These are phyloP conservation scores for Aegilops longissima DNA, from an alignment of 176 grass and related monocot species.

Conservation along the genomic window DNA sequence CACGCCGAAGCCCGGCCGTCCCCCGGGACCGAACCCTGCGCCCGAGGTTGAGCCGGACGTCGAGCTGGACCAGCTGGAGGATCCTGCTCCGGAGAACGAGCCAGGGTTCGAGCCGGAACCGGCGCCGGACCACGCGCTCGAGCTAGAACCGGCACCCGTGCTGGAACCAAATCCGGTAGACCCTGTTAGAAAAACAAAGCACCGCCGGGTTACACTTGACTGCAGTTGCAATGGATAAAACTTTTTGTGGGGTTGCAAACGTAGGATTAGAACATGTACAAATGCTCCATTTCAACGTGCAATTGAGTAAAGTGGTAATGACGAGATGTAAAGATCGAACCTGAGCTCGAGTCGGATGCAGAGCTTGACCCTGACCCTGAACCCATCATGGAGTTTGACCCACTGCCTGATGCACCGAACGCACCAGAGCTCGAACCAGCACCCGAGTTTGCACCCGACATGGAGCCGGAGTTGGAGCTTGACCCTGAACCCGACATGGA, in stretches of 20 bases:
- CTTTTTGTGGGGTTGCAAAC: too few species aligned
- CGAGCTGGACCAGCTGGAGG: conserved; percentile 43
- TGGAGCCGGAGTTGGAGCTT: not conserved
- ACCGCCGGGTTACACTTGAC: too few species aligned
- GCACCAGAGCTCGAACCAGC: conserved; percentile 34
- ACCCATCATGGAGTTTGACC: not conserved
- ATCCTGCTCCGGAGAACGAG: conserved; percentile 14
- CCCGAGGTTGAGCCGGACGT: conserved; percentile 36
- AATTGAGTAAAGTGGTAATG: not conserved
- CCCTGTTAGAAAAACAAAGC: not conserved
- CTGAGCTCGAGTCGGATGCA: not conserved
- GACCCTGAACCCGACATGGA: conserved; percentile 23
- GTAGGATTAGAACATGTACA: too few species aligned
- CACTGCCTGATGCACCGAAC: not conserved
- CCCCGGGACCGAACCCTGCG: conserved; percentile 2
- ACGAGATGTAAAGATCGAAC: not conserved
- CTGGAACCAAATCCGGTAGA: not conserved
- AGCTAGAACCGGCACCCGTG: conserved; percentile 1
- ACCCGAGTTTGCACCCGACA: conserved; percentile 21
- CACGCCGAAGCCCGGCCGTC: not conserved
- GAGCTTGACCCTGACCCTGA: not conserved
- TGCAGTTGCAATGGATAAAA: too few species aligned
- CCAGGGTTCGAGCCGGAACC: not conserved
- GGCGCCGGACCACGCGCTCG: conserved; percentile 34
- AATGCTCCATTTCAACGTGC: not conserved